Base-by-base conservation (phyloP, 805 yeast genomes). In the Tetrapisispora nanseiensis region DNA sequence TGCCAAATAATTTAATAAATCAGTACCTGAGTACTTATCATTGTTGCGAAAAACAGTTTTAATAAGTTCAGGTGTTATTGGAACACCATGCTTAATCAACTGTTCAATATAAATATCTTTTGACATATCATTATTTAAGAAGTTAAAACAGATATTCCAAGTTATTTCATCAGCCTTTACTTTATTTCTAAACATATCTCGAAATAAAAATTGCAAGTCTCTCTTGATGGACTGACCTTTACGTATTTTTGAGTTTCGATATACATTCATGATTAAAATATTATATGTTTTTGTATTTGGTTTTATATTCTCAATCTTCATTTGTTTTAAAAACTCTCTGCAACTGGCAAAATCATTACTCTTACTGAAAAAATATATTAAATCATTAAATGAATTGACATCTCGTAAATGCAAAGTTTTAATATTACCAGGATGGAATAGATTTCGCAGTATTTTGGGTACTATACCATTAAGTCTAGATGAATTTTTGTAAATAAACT, bases 211-310 rank as follows among this genome's bases (percentile, higher is more conserved):
- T 4, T 54, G 36, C 4, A 64, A 48, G 20, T 62, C 59, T 11
- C 46, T 46, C 33, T 54, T 51, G 2, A 61, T 59, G 16, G 41
- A 40, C 33, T 56, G 61, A 6, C 50, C 33, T 43, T 56, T 56
- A 23, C 62, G 54, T 3, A 59, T 51, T 8, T 55, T 52, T 15
- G 60, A 56, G 24, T 56, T 53, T 7, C 52, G 52, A 3, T 59
- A 26, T 8, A 68, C 37, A 18, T 56, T 59, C 12, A 55, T 48
- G 9, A 71, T 37, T 54, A 71, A 49, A 12, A 65, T 46, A 47
- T 70, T 70, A 41, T 62, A 67, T 1, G 72, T 69, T 2, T 53
- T 56, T 3, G 67, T 56, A 44, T 66, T 63, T 15, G 70, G 70
- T 8, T 34, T 27, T 12, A 60, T 40, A 1, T 55, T 51, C 43